These are phyloP conservation scores for Porphyridium purpureum DNA, from an alignment of 23 red algal genomes.

Conservation along the genomic window DNA sequence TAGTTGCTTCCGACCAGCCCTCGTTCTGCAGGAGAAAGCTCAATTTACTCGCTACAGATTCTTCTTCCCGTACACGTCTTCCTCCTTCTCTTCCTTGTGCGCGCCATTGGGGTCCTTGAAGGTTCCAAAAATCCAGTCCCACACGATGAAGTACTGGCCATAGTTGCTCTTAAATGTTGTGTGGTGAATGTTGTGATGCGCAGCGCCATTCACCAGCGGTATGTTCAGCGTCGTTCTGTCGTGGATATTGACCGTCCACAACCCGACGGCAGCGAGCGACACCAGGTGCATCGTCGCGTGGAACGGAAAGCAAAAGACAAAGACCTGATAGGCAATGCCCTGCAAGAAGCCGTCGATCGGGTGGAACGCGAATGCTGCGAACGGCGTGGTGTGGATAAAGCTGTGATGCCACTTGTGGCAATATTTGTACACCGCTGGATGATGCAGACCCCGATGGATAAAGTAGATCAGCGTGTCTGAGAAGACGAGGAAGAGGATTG, in stretches of 20 bases:
- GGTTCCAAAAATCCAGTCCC: conserved; percentile 80
- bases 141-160: conserved; percentile 94
- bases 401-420: conserved; percentile 95
- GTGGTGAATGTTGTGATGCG: conserved; percentile 92
- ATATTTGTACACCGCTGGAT: conserved; percentile 63
- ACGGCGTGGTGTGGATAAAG: conserved; percentile 96
- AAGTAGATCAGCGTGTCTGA: conserved; percentile 92
- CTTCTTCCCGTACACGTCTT: conserved; percentile 25
- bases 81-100: conserved; percentile 6
- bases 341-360: conserved; percentile 85
- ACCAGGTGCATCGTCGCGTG: conserved; percentile 66
- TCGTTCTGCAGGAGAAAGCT: no score
- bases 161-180: conserved; percentile 90
- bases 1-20: no score
- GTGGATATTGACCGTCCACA: conserved; percentile 99
- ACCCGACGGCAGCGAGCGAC: conserved; percentile 48
- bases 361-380: conserved; percentile 96
- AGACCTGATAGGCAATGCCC: conserved; percentile 86
- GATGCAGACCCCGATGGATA: conserved; percentile 84
- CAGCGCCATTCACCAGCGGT: conserved; percentile 91
- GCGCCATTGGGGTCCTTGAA: conserved; percentile 71
- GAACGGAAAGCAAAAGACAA: conserved; percentile 78
- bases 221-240: conserved; percentile 59
- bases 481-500: conserved; percentile 74
- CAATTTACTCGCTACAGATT: no score